Evolutionary conservation across 768 basidiomycete genomes (phyloP), one percentile per base, ranked within the genome.

Genomic region (Mycena rosella): DNA sequence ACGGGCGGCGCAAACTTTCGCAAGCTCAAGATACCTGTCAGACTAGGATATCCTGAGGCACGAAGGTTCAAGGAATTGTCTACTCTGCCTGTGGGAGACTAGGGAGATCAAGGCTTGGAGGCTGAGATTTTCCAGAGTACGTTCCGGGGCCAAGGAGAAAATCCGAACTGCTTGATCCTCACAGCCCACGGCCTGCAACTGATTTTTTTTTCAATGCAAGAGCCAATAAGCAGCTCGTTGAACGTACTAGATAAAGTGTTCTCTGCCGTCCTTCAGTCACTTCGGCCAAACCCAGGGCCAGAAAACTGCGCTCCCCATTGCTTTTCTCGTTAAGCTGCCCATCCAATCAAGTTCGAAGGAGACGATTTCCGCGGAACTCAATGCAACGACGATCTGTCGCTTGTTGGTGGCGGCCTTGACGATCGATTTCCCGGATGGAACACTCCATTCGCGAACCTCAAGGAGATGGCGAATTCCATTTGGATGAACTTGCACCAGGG

Each of bases 101-200:
- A 95, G 94, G 0, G 97, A 94, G 2, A 96, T 98, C 73, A 99
- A 81, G 0, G 96, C 97, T 86, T 98, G 96, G 63, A 99, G 82
- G 83, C 94, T 95, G 71, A 98, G 94, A 0, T 94, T 96, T 73
- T 96, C 95, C 20, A 99, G 85, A 0, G 97, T 98, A 73, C 84
- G 95, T 67, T 99, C 98, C 1, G 96, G 96, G 76, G 98, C 97
- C 62, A 99, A 83, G 1, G 97, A 98, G 67, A 99, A 93, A 72
- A 99, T 94, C 44, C 96, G 94, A 65, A 99, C 96, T 5, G 97
- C 99, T 75, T 98, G 96, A 72, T 99, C 97, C 77, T 98, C 98
- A 75, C 97, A 99, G n/a, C 97, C 97, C 45, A 99, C 97, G 53
- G 96, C 96, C 95, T 98, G 18, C 1, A 45, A 38, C 2, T n/a